Conservation (phyloP, 192 early-diverging fungal genomes). For the Gaertneriomyces sp. region DNA sequence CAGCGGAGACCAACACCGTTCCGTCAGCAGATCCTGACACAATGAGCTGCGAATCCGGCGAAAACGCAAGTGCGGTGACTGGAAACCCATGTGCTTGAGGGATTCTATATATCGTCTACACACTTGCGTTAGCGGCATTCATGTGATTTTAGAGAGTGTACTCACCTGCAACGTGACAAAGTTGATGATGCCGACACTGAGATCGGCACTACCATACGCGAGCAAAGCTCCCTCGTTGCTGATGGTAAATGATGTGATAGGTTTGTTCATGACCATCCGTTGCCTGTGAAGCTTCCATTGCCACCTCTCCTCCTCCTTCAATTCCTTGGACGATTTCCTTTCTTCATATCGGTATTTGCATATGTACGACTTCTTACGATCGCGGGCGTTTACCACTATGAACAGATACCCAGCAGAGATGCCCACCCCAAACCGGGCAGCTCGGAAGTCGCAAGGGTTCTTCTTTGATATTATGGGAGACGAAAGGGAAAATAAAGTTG, state of each 20-base stretch:
- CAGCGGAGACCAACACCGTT: slow-evolving; percentile 38
- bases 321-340: too few relatives aligned
- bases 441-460: slow-evolving; percentile 36
- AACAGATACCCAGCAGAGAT: slow-evolving; percentile 55
- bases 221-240: slow-evolving; percentile 69
- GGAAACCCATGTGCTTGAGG: slow-evolving; percentile 75
- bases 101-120: slow-evolving; percentile 54
- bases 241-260: slow-evolving; percentile 63
- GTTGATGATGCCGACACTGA: slow-evolving; percentile 64
- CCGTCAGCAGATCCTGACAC: slow-evolving; percentile 82
- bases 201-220: slow-evolving; percentile 70
- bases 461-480: slow-evolving; percentile 30
- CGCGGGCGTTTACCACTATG: slow-evolving; percentile 59
- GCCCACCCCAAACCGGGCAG: slow-evolving; percentile 57
- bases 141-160: not conserved
- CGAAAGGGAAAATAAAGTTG: slow-evolving; percentile 40
- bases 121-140: too few relatives aligned
- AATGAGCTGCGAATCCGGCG: slow-evolving; percentile 56
- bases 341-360: slow-evolving; percentile 43
- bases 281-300: slow-evolving; percentile 53
- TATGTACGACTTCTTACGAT: slow-evolving; percentile 52
- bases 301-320: slow-evolving; percentile 27
- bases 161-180: slow-evolving; percentile 54
- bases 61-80: slow-evolving; percentile 73
- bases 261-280: slow-evolving; percentile 49